Evolutionary conservation across 352 stramenopile species (phyloP).

Genomic region (Globisporangium recalcitrans): DNA sequence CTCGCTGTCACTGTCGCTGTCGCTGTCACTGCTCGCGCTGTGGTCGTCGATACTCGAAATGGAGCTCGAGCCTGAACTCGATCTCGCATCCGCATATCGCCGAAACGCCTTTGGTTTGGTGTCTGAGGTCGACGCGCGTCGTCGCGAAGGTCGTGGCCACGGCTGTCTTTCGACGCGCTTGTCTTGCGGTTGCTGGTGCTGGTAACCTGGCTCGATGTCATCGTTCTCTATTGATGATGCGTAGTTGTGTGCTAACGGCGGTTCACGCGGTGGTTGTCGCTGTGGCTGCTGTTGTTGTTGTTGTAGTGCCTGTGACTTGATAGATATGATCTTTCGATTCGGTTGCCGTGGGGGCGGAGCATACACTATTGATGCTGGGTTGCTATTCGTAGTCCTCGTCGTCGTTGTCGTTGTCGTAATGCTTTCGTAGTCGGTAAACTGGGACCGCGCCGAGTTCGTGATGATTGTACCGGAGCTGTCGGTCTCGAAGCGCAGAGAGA

Average conservation of each 20-base stretch:
- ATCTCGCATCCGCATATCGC: slow-evolving; percentile 3
- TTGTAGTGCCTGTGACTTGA: not conserved
- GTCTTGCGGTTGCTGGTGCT: not conserved
- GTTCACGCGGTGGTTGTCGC: not conserved
- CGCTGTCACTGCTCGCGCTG: slow-evolving; percentile 6
- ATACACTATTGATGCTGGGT: not conserved
- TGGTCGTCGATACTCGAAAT: slow-evolving; percentile 17
- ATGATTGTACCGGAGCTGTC: slow-evolving; percentile 9
- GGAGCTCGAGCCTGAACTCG: slow-evolving; percentile 7
- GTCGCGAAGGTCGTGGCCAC: not conserved
- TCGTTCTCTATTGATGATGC: not conserved
- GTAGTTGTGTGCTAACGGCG: not conserved
- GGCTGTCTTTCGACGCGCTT: not conserved
- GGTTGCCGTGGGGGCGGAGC: not conserved
- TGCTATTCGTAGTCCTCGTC: not conserved
- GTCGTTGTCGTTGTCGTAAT: slow-evolving; percentile 7
- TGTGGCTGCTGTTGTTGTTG: not conserved
- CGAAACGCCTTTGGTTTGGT: slow-evolving; percentile 2
- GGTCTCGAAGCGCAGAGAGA: slow-evolving; percentile 11
- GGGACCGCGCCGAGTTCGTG: slow-evolving; percentile 5
- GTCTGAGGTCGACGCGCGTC: slow-evolving; percentile 10
- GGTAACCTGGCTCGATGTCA: not conserved
- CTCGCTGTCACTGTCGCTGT: slow-evolving; percentile 9
- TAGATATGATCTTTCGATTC: slow-evolving; percentile 5
- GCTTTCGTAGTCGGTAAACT: slow-evolving; percentile 7